These are phyloP conservation scores for Vaccinium macrocarpon DNA, from an alignment of 148 eudicot genomes.

Conservation along the genomic window DNA sequence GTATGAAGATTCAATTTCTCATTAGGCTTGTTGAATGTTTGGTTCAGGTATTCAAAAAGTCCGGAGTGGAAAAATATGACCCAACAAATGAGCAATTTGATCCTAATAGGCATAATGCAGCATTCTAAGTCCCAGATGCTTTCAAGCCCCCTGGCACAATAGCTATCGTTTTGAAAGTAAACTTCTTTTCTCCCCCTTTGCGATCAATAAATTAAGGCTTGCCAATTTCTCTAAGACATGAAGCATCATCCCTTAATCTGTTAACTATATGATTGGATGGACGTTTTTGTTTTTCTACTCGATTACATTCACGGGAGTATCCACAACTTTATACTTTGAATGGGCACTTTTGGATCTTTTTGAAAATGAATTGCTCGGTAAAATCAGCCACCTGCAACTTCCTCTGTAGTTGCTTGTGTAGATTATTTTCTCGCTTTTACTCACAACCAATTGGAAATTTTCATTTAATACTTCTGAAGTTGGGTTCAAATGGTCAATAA, in stretches of 20 bases:
- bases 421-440: neutral
- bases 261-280: neutral
- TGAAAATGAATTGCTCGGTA: neutral
- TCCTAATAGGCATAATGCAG: conserved; percentile 88
- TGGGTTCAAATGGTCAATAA: neutral
- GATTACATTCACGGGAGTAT: neutral
- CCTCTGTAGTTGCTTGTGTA: neutral
- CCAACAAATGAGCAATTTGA: conserved; percentile 88
- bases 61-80: conserved; percentile 75
- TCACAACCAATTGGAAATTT: neutral
- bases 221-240: neutral
- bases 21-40: neutral
- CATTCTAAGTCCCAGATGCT: conserved; percentile 86
- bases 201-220: neutral
- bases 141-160: conserved; percentile 75
- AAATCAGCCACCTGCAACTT: neutral
- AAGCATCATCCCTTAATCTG: neutral
- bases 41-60: conserved; percentile 72
- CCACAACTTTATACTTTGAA: neutral
- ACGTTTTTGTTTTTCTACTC: neutral
- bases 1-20: too few species aligned
- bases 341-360: neutral
- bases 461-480: neutral
- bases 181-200: neutral
- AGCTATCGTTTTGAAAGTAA: conserved; percentile 92